Percentiles rank a stretch among this genome's conserved stretches.
These are phyloP conservation scores for Yarrowia bubula DNA, from an alignment of 805 yeast genomes.

Conservation along the genomic window DNA sequence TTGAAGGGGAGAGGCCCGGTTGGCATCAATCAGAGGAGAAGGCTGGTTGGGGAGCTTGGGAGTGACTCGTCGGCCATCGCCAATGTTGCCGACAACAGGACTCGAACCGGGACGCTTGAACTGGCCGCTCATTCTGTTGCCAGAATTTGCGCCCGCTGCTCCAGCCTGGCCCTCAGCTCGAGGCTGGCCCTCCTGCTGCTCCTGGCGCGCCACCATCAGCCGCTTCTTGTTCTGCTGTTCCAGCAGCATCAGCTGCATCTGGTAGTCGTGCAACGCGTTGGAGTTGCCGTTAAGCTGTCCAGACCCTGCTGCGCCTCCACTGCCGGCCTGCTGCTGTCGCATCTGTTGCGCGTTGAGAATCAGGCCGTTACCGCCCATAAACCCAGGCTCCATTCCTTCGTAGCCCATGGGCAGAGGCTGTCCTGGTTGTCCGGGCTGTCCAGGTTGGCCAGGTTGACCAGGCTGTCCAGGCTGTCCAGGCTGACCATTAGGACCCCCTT, in stretches of 20 bases:
- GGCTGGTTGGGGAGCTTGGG: constrained; percentile 37
- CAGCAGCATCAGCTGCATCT: constrained; percentile 69
- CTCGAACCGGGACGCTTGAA: constrained; percentile 24
- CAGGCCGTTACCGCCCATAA: constrained; percentile 30
- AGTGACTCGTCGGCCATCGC: constrained; percentile 33
- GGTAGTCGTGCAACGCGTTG: constrained; percentile 76
- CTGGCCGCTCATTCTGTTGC: constrained; percentile 10
- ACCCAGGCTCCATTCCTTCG: constrained; percentile 29
- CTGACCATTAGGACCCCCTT: constrained; percentile 29
- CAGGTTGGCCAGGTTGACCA: constrained; percentile 5
- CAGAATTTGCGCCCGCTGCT: constrained; percentile 16
- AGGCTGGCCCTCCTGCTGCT: constrained; percentile 36
- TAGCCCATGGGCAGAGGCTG: constrained; percentile 13
- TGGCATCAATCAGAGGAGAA: constrained; percentile 34
- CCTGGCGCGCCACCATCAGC: constrained; percentile 45
- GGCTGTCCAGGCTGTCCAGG: neutral
- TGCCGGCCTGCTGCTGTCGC: constrained; percentile 42
- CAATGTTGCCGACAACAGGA: constrained; percentile 22
- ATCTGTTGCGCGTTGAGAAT: constrained; percentile 28
- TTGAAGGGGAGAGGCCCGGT: constrained; percentile 37
- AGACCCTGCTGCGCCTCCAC: constrained; percentile 34
- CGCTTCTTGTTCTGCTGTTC: constrained; percentile 75
- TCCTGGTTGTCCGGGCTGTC: constrained; percentile 3
- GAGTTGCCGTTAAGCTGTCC: constrained; percentile 42
- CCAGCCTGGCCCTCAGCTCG: constrained; percentile 26